Evolutionary conservation across 345 rosid species (phyloP).

Genomic region (Ceriops decandra): DNA sequence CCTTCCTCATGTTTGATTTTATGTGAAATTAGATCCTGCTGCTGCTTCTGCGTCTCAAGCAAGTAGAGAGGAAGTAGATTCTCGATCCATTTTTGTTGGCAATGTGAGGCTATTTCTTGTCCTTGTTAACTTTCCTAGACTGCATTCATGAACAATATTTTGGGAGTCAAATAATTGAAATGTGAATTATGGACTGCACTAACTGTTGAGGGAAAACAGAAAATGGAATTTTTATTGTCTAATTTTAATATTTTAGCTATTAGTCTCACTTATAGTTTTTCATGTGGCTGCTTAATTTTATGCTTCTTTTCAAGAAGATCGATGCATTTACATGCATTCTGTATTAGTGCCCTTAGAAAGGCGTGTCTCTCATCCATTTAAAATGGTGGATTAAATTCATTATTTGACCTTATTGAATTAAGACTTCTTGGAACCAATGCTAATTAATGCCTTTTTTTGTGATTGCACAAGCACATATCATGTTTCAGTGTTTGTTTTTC

Average conservation of each 20-base stretch:
- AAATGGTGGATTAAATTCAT: neutral
- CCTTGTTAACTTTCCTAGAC: conserved; percentile 9
- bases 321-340: neutral
- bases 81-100: conserved; percentile 73
- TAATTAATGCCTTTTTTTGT: too few relatives aligned
- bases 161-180: neutral
- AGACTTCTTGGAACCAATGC: neutral
- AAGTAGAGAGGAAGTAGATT: conserved; percentile 65
- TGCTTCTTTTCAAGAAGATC: neutral
- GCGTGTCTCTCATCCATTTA: neutral
- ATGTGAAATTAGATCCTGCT: conserved; percentile 49
- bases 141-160: conserved; percentile 5
- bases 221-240: neutral
- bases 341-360: neutral
- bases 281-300: neutral
- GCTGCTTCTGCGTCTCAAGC: conserved; percentile 49
- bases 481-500: too few relatives aligned
- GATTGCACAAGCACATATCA: too few relatives aligned
- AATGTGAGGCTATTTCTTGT: conserved; percentile 53
- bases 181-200: neutral
- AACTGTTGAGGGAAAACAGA: too few relatives aligned
- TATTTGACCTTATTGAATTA: neutral
- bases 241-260: neutral
- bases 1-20: conserved; percentile 18
- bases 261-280: neutral